These are phyloP conservation scores for Pharnaceum exiguum DNA, from an alignment of 148 eudicot species.

Conservation along the genomic window DNA sequence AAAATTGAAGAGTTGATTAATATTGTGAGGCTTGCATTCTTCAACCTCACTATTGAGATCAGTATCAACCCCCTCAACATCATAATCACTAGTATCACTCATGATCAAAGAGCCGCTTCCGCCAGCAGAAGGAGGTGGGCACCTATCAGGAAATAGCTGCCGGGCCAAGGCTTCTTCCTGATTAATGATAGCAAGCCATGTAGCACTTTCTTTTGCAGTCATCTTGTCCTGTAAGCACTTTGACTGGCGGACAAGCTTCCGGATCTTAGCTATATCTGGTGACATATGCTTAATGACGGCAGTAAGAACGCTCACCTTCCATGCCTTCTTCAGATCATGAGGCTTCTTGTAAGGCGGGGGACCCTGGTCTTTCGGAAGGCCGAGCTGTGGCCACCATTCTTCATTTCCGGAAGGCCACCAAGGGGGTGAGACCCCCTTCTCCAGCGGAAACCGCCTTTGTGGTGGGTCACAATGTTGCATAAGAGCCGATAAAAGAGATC, in stretches of 20 bases:
- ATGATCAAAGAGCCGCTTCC: conserved; percentile 39
- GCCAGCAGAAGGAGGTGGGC: conserved; percentile 30
- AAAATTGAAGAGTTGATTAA: conserved; percentile 26
- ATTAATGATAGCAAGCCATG: conserved; percentile 52
- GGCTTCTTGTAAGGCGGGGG: conserved; percentile 57
- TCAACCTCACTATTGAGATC: conserved; percentile 32
- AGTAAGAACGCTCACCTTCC: conserved; percentile 51
- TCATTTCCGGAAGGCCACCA: conserved; percentile 62
- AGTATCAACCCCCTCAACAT: conserved; percentile 44
- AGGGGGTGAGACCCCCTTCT: conserved; percentile 56
- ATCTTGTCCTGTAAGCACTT: conserved; percentile 59
- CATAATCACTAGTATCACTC: conserved; percentile 50
- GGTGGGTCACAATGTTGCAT: conserved; percentile 68
- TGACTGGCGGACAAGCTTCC: conserved; percentile 55
- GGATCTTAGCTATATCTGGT: conserved; percentile 50
- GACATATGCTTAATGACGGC: conserved; percentile 61
- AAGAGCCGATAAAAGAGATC: conserved; percentile 51
- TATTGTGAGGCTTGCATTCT: conserved; percentile 38
- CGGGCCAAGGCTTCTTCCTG: conserved; percentile 50
- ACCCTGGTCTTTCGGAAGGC: conserved; percentile 47
- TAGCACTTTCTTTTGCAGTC: conserved; percentile 57
- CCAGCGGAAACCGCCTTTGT: conserved; percentile 57
- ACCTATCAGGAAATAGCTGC: conserved; percentile 42
- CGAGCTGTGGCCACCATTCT: conserved; percentile 53
- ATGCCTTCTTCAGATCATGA: conserved; percentile 52